Evolutionary conservation across 768 basidiomycete species (phyloP).

Genomic region (Lentinula lateritia): DNA sequence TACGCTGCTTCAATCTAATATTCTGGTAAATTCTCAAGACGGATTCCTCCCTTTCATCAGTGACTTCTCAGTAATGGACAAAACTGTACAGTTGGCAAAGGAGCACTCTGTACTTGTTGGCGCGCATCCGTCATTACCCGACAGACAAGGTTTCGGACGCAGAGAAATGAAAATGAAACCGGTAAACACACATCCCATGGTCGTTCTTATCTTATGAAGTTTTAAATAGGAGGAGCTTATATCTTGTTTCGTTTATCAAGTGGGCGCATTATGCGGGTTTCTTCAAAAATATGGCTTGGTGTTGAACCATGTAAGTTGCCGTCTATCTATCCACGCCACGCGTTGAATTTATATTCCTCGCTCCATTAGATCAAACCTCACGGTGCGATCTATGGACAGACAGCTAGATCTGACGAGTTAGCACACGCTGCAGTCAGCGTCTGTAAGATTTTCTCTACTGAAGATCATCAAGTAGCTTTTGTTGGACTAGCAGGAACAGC

Average conservation of each 20-base stretch:
- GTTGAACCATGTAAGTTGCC: constrained; percentile 47
- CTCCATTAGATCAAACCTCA: constrained; percentile 49
- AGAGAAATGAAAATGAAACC: constrained; percentile 60
- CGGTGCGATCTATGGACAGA: constrained; percentile 58
- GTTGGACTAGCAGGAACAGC: constrained; percentile 60
- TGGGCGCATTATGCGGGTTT: constrained; percentile 60
- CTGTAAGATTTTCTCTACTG: constrained; percentile 39
- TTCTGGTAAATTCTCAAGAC: not conserved
- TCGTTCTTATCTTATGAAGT: not conserved
- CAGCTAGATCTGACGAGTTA: constrained; percentile 47
- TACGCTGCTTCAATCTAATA: constrained; percentile 12
- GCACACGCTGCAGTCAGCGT: constrained; percentile 51
- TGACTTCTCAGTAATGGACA: constrained; percentile 62
- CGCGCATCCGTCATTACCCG: constrained; percentile 55
- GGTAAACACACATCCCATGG: constrained; percentile 20
- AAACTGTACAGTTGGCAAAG: constrained; percentile 55
- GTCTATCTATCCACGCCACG: too few species aligned
- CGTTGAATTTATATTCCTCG: not conserved
- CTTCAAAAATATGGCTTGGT: constrained; percentile 44
- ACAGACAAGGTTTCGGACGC: constrained; percentile 61
- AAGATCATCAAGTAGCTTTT: constrained; percentile 39
- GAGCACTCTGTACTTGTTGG: constrained; percentile 51
- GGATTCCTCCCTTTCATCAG: constrained; percentile 17
- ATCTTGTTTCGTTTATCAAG: constrained; percentile 59
- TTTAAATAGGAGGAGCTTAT: constrained; percentile 43